Evolutionary conservation across 257 asterid species (phyloP).

Genomic region (Eustoma russellianum): DNA sequence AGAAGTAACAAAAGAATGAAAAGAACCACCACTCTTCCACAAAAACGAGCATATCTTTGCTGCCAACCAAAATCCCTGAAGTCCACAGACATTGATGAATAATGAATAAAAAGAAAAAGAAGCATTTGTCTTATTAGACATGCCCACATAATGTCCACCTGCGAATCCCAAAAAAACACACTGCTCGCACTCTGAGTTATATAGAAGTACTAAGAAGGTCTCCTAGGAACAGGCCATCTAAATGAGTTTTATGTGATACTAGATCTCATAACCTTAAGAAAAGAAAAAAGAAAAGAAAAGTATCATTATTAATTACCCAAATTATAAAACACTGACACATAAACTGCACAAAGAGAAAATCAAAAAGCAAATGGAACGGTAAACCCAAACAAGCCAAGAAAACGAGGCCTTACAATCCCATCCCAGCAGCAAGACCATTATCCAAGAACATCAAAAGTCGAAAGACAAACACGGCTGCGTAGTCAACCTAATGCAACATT

Average conservation of each 20-base stretch:
- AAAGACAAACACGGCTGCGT: slow-evolving; percentile 67
- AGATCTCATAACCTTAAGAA: no score
- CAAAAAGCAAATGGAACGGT: no score
- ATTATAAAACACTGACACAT: no score
- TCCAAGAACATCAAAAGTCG: slow-evolving; percentile 95
- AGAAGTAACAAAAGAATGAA: slow-evolving; percentile 64
- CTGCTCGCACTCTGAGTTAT: no score
- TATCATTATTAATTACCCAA: no score
- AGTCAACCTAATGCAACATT: slow-evolving; percentile 65
- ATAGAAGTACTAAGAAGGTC: no score
- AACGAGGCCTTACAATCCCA: slow-evolving; percentile 80
- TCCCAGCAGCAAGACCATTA: slow-evolving; percentile 88
- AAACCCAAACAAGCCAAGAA: not conserved
- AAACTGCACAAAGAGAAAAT: no score
- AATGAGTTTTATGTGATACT: no score
- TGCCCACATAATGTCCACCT: not conserved
- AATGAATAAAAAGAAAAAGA: not conserved
- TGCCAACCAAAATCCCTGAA: slow-evolving; percentile 93
- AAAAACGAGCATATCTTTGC: slow-evolving; percentile 74
- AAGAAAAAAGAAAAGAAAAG: no score
- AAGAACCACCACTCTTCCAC: slow-evolving; percentile 79
- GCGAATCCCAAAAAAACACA: no score
- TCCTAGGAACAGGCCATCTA: no score
- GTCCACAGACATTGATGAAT: slow-evolving; percentile 2
- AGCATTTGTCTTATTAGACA: not conserved